Percentiles rank a stretch among this genome's conserved stretches.
phyloP scores from a whole-genome alignment of 1,139 yeast species.

The Kodamaea plutei region DNA sequence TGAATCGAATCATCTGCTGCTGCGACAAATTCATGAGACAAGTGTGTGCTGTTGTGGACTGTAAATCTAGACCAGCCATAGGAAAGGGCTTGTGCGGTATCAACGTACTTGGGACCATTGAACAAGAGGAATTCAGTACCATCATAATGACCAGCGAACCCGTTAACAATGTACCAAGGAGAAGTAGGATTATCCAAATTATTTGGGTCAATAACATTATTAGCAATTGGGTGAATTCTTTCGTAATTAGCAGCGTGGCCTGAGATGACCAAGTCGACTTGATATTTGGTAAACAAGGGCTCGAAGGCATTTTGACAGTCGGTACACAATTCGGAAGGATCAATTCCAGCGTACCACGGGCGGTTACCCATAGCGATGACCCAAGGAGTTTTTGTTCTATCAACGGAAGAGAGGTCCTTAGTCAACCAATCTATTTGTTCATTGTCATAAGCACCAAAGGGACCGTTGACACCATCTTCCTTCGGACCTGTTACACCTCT shows the following conservation, averaged over 20 bases:
- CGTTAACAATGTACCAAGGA: constrained; percentile 7
- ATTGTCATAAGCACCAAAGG: too few relatives aligned
- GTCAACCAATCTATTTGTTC: constrained; percentile 4
- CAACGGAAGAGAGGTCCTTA: constrained; percentile 4
- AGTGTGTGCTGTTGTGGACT: constrained; percentile 5
- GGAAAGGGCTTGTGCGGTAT: constrained; percentile 3
- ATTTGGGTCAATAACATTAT: constrained; percentile 4
- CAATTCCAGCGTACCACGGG: constrained; percentile 5
- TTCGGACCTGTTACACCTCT: constrained; percentile 4
- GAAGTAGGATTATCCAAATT: constrained; percentile 6
- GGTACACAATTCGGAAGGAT: constrained; percentile 1
- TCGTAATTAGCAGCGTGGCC: constrained; percentile 7
- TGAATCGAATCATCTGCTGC: constrained; percentile 3
- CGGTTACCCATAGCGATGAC: constrained; percentile 6
- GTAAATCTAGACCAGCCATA: constrained; percentile 6
- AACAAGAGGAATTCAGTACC: constrained; percentile 2
- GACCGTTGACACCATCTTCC: constrained; percentile 3
- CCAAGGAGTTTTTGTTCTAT: constrained; percentile 6
- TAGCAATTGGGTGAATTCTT: constrained; percentile 4
- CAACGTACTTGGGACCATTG: constrained; percentile 4
- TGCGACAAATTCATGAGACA: constrained; percentile 5
- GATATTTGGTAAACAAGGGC: constrained; percentile 2
- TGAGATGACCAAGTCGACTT: constrained; percentile 4
- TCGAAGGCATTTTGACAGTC: constrained; percentile 5
- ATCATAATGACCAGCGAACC: constrained; percentile 6